These are phyloP conservation scores for Penicillium sp. DNA, from an alignment of 2,329 filamentous ascomycete species.

Conservation along the genomic window DNA sequence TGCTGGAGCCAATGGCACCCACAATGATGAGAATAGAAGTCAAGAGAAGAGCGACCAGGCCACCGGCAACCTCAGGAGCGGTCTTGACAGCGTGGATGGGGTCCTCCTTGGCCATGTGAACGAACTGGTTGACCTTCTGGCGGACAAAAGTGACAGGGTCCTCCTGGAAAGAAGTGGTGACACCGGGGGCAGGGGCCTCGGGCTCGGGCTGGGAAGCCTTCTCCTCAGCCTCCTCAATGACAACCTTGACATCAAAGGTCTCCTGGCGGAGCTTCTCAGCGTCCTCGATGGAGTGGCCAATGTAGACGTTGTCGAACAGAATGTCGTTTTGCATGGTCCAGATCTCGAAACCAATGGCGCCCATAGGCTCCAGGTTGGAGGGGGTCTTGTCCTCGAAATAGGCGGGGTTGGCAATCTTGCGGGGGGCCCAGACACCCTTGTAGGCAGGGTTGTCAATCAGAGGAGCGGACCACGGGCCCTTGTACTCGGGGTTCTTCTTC, in stretches of 20 bases:
- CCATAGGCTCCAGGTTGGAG: slow-evolving; percentile 96
- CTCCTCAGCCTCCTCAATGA: slow-evolving; percentile 77
- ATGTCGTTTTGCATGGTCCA: slow-evolving; percentile 99
- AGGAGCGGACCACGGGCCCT: slow-evolving; percentile 96
- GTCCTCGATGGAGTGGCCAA: slow-evolving; percentile 93
- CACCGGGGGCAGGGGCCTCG: slow-evolving; percentile 61
- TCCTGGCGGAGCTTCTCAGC: slow-evolving; percentile 85
- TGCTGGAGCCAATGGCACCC: slow-evolving; percentile 63
- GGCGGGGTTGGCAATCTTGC: slow-evolving; percentile 94
- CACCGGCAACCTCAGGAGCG: slow-evolving; percentile 87
- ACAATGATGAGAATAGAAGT: slow-evolving; percentile 71
- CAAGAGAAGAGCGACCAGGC: slow-evolving; percentile 68
- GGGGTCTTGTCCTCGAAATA: slow-evolving; percentile 98
- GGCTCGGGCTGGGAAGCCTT: slow-evolving; percentile 78
- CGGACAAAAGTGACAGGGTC: slow-evolving; percentile 84
- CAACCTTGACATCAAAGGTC: slow-evolving; percentile 86
- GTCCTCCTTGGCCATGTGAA: slow-evolving; percentile 78
- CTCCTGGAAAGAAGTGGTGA: slow-evolving; percentile 80
- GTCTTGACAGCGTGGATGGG: slow-evolving; percentile 82
- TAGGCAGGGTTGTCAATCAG: slow-evolving; percentile 96
- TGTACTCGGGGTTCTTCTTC: slow-evolving; percentile 95
- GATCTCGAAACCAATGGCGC: slow-evolving; percentile 91
- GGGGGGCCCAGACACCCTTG: slow-evolving; percentile 92
- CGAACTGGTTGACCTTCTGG: slow-evolving; percentile 92
- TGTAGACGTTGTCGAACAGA: slow-evolving; percentile 99